Conservation (phyloP, 176 grass and related monocot species). For the barley (Hordeum vulgare) region MorexV3_pseudomolecules_assembly NC_058518.1:384289509-384290008, state of each 20-base stretch:
- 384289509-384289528: no score
- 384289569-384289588: no score
- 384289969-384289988: constrained; percentile 84
- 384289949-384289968: constrained; percentile 72
- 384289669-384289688: neutral
- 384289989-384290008: constrained; percentile 63
- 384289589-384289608: neutral
- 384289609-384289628: neutral
- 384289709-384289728: neutral
- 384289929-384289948: constrained; percentile 66
- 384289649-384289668: neutral
- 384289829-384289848: neutral
- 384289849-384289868: no score
- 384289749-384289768: neutral
- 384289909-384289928: constrained; percentile 11
- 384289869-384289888: no score
- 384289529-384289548: no score
- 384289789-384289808: neutral
- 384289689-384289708: neutral
- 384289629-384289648: neutral
- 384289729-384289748: neutral
- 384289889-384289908: neutral
- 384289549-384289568: no score
- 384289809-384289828: neutral
- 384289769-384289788: neutral